Evolutionary conservation across 306 rosid genomes (phyloP).

Genomic region (Rosa persica): DNA sequence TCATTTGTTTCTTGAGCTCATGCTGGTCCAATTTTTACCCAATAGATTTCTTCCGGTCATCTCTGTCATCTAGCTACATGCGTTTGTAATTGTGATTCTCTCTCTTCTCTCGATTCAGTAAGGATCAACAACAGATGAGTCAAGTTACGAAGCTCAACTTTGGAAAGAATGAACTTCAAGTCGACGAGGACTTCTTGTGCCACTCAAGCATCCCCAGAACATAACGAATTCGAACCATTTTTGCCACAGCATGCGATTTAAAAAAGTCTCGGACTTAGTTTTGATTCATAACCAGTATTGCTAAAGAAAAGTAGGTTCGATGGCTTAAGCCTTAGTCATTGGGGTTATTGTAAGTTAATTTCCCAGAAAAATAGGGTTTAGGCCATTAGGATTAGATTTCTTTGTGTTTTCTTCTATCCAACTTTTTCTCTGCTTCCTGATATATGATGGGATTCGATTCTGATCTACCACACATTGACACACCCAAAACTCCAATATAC

Average conservation of each 20-base stretch:
- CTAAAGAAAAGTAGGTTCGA: background rate
- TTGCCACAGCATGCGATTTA: background rate
- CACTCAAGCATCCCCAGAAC: background rate
- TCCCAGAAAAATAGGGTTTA: background rate
- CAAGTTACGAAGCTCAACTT: background rate
- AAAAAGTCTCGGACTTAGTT: background rate
- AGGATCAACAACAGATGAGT: background rate
- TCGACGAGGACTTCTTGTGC: background rate
- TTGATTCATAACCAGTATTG: background rate
- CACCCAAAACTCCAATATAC: background rate
- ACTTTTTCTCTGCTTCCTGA: background rate
- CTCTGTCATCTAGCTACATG: background rate
- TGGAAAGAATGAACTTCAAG: background rate
- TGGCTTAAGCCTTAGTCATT: background rate
- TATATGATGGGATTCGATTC: background rate
- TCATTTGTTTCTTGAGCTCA: background rate
- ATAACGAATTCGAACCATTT: background rate
- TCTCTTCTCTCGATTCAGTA: background rate
- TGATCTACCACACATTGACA: background rate
- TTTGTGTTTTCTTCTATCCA: background rate
- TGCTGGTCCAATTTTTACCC: background rate
- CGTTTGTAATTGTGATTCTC: background rate
- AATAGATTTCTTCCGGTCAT: background rate
- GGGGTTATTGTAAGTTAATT: background rate
- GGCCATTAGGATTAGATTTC: background rate